Conservation (phyloP, 768 basidiomycete species). For the Amyloporia xantha region DNA sequence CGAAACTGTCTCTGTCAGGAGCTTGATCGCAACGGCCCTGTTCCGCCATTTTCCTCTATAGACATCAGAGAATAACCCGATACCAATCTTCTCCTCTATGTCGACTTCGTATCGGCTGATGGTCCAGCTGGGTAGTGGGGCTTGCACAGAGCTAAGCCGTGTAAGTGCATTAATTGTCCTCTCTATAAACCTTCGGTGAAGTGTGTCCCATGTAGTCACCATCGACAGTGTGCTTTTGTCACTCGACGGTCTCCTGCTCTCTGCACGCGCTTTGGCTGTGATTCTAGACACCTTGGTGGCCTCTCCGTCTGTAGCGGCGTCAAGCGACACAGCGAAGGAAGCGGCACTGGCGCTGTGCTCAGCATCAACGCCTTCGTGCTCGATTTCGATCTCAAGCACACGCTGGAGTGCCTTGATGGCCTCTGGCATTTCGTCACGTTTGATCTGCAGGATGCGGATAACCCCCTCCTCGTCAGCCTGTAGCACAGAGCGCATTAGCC, state of each 20-base stretch:
- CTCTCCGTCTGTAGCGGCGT: neutral
- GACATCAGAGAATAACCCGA: neutral
- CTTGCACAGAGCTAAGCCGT: neutral
- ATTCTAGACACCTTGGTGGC: neutral
- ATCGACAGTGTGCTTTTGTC: too few relatives aligned
- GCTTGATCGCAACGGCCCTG: neutral
- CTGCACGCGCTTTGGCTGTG: neutral
- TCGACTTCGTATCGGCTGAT: neutral
- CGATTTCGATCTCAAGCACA: slow-evolving; percentile 45
- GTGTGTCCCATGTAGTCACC: too few relatives aligned
- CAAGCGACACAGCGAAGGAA: neutral
- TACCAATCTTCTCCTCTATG: neutral
- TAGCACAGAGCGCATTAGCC: slow-evolving; percentile 53
- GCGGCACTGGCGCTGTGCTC: neutral
- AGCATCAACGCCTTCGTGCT: slow-evolving; percentile 7
- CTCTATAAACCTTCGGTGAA: neutral
- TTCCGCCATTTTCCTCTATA: neutral
- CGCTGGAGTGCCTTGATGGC: slow-evolving; percentile 76
- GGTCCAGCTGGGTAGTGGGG: neutral
- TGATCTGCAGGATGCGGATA: slow-evolving; percentile 54
- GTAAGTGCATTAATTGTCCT: neutral
- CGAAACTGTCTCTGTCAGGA: neutral
- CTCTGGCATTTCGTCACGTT: slow-evolving; percentile 67
- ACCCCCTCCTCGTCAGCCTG: slow-evolving; percentile 56
- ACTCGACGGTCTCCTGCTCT: too few relatives aligned